Evolutionary conservation across 164 flowering plant species (phyloP).

Genomic region (Magnolia changhungtana): DNA sequence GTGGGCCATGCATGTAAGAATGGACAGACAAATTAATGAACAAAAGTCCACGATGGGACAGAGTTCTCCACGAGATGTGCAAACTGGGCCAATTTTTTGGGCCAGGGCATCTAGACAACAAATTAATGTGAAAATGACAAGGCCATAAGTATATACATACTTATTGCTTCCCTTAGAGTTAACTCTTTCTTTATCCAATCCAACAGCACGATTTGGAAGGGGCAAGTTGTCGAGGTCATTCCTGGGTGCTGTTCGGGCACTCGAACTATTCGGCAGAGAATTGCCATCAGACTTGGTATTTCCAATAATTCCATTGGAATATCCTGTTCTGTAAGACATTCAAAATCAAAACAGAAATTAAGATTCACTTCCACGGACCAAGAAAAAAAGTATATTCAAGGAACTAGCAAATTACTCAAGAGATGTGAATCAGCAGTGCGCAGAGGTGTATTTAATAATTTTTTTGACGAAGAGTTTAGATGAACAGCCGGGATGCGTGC

Average conservation of each 20-base stretch:
- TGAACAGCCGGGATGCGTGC: too few species aligned
- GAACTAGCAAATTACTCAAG: neutral
- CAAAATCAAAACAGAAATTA: constrained; percentile 4
- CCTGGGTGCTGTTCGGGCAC: constrained; percentile 34
- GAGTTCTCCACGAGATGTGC: neutral
- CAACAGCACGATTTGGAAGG: constrained; percentile 28
- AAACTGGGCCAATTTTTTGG: neutral
- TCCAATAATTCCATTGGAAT: constrained; percentile 35
- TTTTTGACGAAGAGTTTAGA: neutral
- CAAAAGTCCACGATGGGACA: too few species aligned
- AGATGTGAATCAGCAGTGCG: neutral
- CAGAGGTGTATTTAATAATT: neutral
- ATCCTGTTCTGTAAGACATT: constrained; percentile 48
- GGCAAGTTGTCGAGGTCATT: constrained; percentile 50
- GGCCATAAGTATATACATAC: constrained; percentile 17
- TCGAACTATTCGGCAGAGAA: constrained; percentile 35
- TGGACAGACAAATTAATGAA: too few species aligned
- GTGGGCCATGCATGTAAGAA: too few species aligned
- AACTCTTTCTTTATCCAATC: constrained; percentile 41
- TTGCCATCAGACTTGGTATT: constrained; percentile 46
- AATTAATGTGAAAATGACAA: neutral
- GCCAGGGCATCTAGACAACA: neutral
- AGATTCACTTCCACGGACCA: neutral
- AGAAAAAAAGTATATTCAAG: neutral
- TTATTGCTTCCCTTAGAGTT: constrained; percentile 34